Percentiles rank a stretch among this genome's conserved stretches.
These are phyloP conservation scores for Plasmodiophora brassicae DNA, from an alignment of 208 protist species.

Conservation along the genomic window DNA sequence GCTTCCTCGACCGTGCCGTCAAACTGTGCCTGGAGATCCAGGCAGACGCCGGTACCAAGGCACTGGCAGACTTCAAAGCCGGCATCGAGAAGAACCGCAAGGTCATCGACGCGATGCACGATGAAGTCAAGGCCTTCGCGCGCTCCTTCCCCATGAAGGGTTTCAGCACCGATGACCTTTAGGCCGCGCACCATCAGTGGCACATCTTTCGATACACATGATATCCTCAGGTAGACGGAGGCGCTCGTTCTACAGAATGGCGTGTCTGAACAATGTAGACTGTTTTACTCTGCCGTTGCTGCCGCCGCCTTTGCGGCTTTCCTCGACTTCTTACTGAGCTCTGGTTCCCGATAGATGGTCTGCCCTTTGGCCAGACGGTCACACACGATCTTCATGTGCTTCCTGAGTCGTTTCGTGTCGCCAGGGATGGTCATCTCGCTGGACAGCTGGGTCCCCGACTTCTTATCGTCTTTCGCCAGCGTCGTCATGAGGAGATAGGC, in stretches of 20 bases:
- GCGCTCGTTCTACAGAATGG: too few relatives aligned
- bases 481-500: background rate
- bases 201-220: too few relatives aligned
- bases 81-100: slow-evolving; percentile 51
- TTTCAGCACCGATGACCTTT: background rate
- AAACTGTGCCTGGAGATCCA: slow-evolving; percentile 71
- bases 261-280: too few relatives aligned
- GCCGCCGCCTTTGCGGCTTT: background rate
- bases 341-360: background rate
- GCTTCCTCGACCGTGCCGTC: slow-evolving; percentile 77
- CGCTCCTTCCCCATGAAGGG: slow-evolving; percentile 12
- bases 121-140: background rate
- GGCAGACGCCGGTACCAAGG: background rate
- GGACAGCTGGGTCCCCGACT: background rate
- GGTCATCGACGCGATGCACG: background rate
- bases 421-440: background rate
- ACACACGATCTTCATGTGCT: background rate
- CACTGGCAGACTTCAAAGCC: background rate
- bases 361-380: background rate
- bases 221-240: too few relatives aligned
- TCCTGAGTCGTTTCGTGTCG: background rate
- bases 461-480: background rate
- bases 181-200: too few relatives aligned
- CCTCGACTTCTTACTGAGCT: background rate
- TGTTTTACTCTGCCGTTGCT: too few relatives aligned